Percentiles rank a stretch among this genome's conserved stretches.
Conservation (phyloP, 495 filamentous ascomycete genomes). For the Parmelia sp. region DNA sequence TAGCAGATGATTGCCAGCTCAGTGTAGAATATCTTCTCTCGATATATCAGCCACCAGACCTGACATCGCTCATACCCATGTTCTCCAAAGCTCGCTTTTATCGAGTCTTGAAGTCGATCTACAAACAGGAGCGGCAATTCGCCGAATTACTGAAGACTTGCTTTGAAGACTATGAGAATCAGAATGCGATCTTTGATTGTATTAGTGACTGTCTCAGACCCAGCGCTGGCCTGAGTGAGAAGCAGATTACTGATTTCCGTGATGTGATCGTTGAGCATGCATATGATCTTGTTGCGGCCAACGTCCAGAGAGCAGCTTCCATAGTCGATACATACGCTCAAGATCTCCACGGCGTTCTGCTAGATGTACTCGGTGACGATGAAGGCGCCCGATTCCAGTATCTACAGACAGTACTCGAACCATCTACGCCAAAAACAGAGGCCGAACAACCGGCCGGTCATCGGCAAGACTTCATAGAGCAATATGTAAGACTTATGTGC, state of each 20-base stretch:
- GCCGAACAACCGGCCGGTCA: constrained; percentile 38
- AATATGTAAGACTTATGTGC: constrained; percentile 88
- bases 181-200: constrained; percentile 65
- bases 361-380: constrained; percentile 58
- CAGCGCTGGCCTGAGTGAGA: constrained; percentile 61
- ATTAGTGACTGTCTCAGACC: constrained; percentile 73
- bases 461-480: constrained; percentile 57
- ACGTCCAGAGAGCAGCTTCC: constrained; percentile 61
- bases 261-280: constrained; percentile 64
- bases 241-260: constrained; percentile 69
- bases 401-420: constrained; percentile 71
- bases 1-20: constrained; percentile 90
- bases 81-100: constrained; percentile 81
- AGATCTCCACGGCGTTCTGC: constrained; percentile 62
- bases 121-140: constrained; percentile 73
- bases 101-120: constrained; percentile 87
- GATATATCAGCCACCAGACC: constrained; percentile 81
- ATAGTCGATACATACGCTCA: constrained; percentile 62
- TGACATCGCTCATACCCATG: constrained; percentile 64
- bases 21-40: constrained; percentile 94
- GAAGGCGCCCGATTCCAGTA: constrained; percentile 67
- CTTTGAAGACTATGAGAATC: constrained; percentile 77
- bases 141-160: constrained; percentile 71
- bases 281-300: constrained; percentile 59
- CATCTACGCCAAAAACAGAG: constrained; percentile 39